phyloP scores from a whole-genome alignment of 2,329 filamentous ascomycete genomes.

The Ophiosphaerella herpotricha region DNA sequence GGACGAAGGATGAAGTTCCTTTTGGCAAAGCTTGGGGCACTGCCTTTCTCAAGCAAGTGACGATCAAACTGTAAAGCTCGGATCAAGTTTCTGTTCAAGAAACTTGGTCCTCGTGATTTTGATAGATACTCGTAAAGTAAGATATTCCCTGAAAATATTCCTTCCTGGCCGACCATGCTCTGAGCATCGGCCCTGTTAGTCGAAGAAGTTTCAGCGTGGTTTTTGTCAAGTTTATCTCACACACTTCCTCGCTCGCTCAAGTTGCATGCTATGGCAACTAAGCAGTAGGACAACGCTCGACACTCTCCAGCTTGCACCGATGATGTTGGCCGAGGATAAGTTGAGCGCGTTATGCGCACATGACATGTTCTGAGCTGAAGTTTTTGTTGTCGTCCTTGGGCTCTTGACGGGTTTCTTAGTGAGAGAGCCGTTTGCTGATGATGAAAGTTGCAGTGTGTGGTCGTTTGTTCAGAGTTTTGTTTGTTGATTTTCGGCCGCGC shows the following conservation, averaged over 20 bases:
- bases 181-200: not conserved
- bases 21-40: not conserved
- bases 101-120: slow-evolving; percentile 22
- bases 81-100: slow-evolving; percentile 33
- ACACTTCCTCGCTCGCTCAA: not conserved
- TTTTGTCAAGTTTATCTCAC: not conserved
- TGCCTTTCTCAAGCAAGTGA: slow-evolving; percentile 8
- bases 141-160: slow-evolving; percentile 27
- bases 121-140: slow-evolving; percentile 32
- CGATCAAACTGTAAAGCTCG: slow-evolving; percentile 24
- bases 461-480: not conserved
- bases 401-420: not conserved
- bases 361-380: not conserved
- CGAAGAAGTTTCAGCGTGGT: not conserved
- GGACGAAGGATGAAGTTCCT: slow-evolving; percentile 6
- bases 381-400: not conserved
- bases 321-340: not conserved
- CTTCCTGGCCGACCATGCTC: slow-evolving; percentile 32
- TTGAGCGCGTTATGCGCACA: slow-evolving; percentile 4
- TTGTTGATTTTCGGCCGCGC: not conserved
- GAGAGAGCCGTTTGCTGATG: not conserved
- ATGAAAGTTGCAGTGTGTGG: not conserved
- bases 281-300: not conserved
- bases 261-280: slow-evolving; percentile 3
- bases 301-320: not conserved